Base-by-base conservation (phyloP, 805 yeast species). In the Metschnikowia hibisci region DNA sequence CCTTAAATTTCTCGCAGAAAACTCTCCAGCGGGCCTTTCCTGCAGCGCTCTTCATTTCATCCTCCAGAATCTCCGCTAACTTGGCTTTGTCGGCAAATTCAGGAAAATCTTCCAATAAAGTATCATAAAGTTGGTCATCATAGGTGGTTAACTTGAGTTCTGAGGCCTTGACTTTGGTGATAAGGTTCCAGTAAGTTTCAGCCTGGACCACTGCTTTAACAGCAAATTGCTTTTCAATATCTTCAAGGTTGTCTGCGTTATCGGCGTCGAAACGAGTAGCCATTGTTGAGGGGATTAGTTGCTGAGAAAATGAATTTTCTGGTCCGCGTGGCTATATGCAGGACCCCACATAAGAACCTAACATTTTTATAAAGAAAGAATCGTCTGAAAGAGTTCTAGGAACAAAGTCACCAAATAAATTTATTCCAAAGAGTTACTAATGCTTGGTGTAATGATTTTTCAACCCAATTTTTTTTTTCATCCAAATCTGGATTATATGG, bases 131-230 rank as follows among this genome's bases (percentile, higher is more conserved):
- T 42, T 80, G 88, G 54, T 84, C 84, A 61, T 86, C 95, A 50
- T 68, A 76, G 57, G 78, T 74, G 39, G 93, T 84, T 47, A 86
- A 71, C 61, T 80, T 84, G 50, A 91, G 73, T 53, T 77, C 78
- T 33, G 93, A 77, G n/a, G 95, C 97, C 48, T 84, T 81, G 44
- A 89, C 69, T 53, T 80, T 79, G 45, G 77, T 76, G 43, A 93
- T 67, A 45, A 93, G 65, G 37, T 75, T 74, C 96, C 96, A 93
- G 76, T 91, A 93, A 1, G 96, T 83, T 60, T 88, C 95, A 45
- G 96, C 93, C 64, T 93, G 98, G 65, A 79, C 82, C 13, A 93
- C 99, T 4, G 98, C 99, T 67, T 85, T 87, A 46, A 93, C 99
- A 32, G 99, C 98, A 60, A 93, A 93, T 71, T 93, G 98, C 76